phyloP scores from a whole-genome alignment of 2,329 filamentous ascomycete species.

The Diplodia intermedia region DNA sequence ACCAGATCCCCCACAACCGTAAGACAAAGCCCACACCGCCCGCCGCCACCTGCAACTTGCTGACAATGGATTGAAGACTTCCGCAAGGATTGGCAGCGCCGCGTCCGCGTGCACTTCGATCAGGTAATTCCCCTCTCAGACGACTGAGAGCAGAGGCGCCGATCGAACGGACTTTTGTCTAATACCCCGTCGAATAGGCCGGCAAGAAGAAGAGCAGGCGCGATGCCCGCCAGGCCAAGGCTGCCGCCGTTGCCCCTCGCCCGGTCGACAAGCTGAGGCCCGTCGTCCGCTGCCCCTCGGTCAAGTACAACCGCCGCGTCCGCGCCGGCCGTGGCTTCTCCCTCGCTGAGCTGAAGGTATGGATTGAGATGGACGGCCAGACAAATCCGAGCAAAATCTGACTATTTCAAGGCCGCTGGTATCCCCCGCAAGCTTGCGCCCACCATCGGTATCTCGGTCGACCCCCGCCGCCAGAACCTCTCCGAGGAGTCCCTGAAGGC shows the following conservation, averaged over 20 bases:
- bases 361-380: slow-evolving; percentile 35
- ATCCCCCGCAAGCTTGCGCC: slow-evolving; percentile 92
- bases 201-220: slow-evolving; percentile 95
- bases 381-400: background rate
- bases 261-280: slow-evolving; percentile 97
- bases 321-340: slow-evolving; percentile 98
- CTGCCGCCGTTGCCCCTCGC: slow-evolving; percentile 91
- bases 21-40: slow-evolving; percentile 33
- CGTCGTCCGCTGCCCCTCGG: slow-evolving; percentile 93
- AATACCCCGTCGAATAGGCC: slow-evolving; percentile 65
- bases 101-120: slow-evolving; percentile 99
- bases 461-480: slow-evolving; percentile 95
- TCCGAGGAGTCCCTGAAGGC: slow-evolving; percentile 91
- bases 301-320: slow-evolving; percentile 99
- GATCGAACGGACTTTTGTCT: slow-evolving; percentile 39
- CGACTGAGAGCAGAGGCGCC: slow-evolving; percentile 61
- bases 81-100: slow-evolving; percentile 99
- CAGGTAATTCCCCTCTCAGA: slow-evolving; percentile 77
- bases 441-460: slow-evolving; percentile 97
- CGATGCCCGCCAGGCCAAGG: slow-evolving; percentile 91
- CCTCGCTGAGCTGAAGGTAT: slow-evolving; percentile 96
- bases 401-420: slow-evolving; percentile 75
- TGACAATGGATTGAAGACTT: slow-evolving; percentile 70
- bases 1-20: slow-evolving; percentile 94
- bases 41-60: background rate